Percentiles rank a stretch among this genome's conserved stretches.
Evolutionary conservation across 345 rosid species (phyloP).

Genomic region (Trapa bicornis): DNA sequence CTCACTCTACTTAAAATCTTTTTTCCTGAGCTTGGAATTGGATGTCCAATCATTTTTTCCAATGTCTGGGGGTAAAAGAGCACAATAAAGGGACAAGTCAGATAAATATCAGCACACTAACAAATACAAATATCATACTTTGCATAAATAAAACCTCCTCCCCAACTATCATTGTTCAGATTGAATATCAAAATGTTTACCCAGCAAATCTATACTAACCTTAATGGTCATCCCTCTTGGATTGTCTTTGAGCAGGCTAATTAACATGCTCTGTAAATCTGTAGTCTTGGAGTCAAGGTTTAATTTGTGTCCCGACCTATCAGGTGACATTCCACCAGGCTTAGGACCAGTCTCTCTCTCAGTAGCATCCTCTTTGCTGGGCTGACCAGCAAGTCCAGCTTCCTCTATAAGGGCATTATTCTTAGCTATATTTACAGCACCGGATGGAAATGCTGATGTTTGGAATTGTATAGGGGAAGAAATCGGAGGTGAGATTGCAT

Average conservation of each 20-base stretch:
- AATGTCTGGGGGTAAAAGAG: constrained; percentile 33
- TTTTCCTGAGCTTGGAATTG: constrained; percentile 42
- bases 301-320: constrained; percentile 32
- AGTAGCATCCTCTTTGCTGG: constrained; percentile 36
- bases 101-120: neutral
- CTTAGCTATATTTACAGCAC: constrained; percentile 35
- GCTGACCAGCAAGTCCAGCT: constrained; percentile 19
- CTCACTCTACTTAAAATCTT: constrained; percentile 66
- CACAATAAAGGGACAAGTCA: neutral
- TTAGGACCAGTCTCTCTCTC: constrained; percentile 45
- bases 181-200: neutral
- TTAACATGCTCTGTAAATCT: constrained; percentile 51
- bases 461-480: constrained; percentile 47
- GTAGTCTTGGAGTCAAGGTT: constrained; percentile 32
- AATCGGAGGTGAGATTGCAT: constrained; percentile 57
- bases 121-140: neutral
- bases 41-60: constrained; percentile 71
- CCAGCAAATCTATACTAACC: constrained; percentile 25
- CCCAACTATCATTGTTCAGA: neutral
- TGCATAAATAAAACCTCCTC: neutral
- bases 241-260: constrained; percentile 52
- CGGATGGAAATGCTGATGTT: constrained; percentile 40
- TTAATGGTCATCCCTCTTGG: constrained; percentile 77
- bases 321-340: constrained; percentile 24
- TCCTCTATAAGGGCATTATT: constrained; percentile 29